These are phyloP conservation scores for Talaromyces sp. DNA, from an alignment of 2,329 filamentous ascomycete genomes.

Conservation along the genomic window DNA sequence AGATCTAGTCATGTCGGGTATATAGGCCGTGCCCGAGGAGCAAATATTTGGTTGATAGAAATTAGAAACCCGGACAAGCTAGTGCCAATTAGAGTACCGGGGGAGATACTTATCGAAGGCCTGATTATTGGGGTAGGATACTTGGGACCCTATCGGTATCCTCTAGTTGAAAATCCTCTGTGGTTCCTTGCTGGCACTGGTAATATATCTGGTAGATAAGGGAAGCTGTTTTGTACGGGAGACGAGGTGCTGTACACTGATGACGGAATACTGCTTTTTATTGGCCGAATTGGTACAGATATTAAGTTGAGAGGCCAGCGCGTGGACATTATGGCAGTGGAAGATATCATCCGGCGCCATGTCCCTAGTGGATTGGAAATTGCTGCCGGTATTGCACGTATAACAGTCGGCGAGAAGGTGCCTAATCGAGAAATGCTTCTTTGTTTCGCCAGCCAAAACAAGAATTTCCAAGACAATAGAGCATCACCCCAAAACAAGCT, in stretches of 20 bases:
- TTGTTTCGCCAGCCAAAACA: not conserved
- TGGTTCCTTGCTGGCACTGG: slow-evolving; percentile 32
- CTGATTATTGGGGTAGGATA: slow-evolving; percentile 39
- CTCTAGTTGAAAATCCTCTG: slow-evolving; percentile 20
- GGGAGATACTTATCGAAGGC: slow-evolving; percentile 38
- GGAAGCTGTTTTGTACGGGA: slow-evolving; percentile 24
- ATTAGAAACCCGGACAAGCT: slow-evolving; percentile 36
- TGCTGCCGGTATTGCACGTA: not conserved
- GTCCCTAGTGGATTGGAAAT: not conserved
- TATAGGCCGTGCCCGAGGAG: slow-evolving; percentile 40
- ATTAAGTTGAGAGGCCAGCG: slow-evolving; percentile 57
- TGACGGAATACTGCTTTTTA: slow-evolving; percentile 20
- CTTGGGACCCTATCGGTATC: slow-evolving; percentile 26
- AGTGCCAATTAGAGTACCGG: slow-evolving; percentile 35
- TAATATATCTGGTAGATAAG: slow-evolving; percentile 27
- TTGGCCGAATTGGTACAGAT: slow-evolving; percentile 39
- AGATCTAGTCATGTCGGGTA: slow-evolving; percentile 35
- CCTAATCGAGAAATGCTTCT: not conserved
- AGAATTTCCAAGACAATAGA: not conserved
- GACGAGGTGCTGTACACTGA: slow-evolving; percentile 19
- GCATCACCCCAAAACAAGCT: not conserved
- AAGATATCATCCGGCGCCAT: slow-evolving; percentile 12
- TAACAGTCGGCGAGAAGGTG: not conserved
- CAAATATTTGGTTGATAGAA: slow-evolving; percentile 2
- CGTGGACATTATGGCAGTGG: slow-evolving; percentile 49